phyloP scores from a whole-genome alignment of 768 basidiomycete species.

The Coprinopsis cinerea region DNA sequence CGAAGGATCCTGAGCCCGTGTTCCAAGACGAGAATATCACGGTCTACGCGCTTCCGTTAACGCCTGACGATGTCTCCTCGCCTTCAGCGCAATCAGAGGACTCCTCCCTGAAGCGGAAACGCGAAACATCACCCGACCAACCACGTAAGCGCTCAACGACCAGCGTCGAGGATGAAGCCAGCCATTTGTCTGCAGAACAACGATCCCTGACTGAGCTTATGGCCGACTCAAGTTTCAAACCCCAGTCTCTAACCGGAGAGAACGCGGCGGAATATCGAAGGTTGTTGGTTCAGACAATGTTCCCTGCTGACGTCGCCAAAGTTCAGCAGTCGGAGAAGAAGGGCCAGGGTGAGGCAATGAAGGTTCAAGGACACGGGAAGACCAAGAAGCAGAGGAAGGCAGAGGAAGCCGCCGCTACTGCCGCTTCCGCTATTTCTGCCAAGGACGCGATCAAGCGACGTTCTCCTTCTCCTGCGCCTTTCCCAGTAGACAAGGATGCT shows the following conservation, averaged over 20 bases:
- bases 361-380: conserved; percentile 4
- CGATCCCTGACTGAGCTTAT: conserved; percentile 9
- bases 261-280: conserved; percentile 52
- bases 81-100: conserved; percentile 11
- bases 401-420: background rate
- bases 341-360: background rate
- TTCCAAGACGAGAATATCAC: conserved; percentile 60
- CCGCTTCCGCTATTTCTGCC: too few relatives aligned
- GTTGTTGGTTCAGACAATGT: conserved; percentile 53
- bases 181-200: background rate
- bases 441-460: too few relatives aligned
- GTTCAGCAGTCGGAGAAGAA: conserved; percentile 19
- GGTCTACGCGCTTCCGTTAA: conserved; percentile 55
- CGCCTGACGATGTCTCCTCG: conserved; percentile 12
- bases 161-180: conserved; percentile 1
- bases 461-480: background rate
- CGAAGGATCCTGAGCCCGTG: conserved; percentile 32
- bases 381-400: conserved; percentile 9
- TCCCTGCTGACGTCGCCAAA: too few relatives aligned
- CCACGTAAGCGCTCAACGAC: conserved; percentile 31
- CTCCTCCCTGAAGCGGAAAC: conserved; percentile 37
- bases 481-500: background rate
- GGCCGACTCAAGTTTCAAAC: conserved; percentile 19
- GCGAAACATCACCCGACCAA: conserved; percentile 30
- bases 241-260: conserved; percentile 34